These are phyloP conservation scores for Rhipidocladum racemiflorum DNA, from an alignment of 176 grass and related monocot genomes.

Conservation along the genomic window DNA sequence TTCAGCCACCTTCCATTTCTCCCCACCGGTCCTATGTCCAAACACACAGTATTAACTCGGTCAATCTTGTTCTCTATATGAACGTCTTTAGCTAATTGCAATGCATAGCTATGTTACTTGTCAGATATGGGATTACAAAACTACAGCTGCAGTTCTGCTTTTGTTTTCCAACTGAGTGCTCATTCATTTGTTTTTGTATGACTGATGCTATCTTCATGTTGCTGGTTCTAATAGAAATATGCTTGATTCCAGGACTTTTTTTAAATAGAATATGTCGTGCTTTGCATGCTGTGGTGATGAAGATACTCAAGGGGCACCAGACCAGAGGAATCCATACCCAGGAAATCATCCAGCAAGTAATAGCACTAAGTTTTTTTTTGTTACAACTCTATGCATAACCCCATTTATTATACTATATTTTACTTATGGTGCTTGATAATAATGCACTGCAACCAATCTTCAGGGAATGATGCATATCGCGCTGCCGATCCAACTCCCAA, in stretches of 20 bases:
- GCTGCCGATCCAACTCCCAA: conserved; percentile 58
- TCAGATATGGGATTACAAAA: background rate
- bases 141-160: background rate
- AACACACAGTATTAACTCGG: background rate
- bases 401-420: conserved; percentile 9
- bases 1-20: conserved; percentile 12
- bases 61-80: background rate
- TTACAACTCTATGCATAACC: background rate
- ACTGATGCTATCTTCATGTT: background rate
- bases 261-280: conserved; percentile 52
- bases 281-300: conserved; percentile 56
- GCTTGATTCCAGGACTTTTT: conserved; percentile 26
- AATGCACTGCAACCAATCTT: background rate
- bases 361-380: conserved; percentile 12
- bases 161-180: background rate
- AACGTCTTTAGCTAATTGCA: background rate
- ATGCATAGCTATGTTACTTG: background rate
- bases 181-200: background rate
- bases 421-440: conserved; percentile 11
- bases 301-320: conserved; percentile 49
- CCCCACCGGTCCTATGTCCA: background rate
- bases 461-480: conserved; percentile 59
- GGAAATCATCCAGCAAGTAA: conserved; percentile 60
- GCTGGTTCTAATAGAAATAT: conserved; percentile 21
- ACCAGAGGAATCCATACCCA: conserved; percentile 38